Conservation (phyloP, 139 green algal species). For the Protoeuglena noctilucae region DNA sequence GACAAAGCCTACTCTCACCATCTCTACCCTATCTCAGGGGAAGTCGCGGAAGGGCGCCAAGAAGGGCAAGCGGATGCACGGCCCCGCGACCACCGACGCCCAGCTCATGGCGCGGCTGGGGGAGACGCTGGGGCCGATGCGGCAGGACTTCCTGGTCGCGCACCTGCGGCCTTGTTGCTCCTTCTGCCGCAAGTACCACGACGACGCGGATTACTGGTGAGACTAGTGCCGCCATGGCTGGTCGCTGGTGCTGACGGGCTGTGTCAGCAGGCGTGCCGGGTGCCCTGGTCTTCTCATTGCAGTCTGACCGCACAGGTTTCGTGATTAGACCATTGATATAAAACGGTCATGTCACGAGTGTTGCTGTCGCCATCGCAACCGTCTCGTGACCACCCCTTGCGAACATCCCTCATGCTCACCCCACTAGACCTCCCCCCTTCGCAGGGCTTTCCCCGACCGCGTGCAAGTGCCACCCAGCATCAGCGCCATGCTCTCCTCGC, state of each 20-base stretch:
- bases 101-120: constrained; percentile 63
- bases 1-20: not conserved
- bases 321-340: too few species aligned
- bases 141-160: constrained; percentile 96
- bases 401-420: too few species aligned
- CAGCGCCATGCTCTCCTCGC: not conserved
- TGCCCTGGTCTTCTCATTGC: too few species aligned
- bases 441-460: too few species aligned
- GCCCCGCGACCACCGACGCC: constrained; percentile 32
- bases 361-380: too few species aligned
- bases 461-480: constrained; percentile 4
- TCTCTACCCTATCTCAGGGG: constrained; percentile 4
- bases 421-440: too few species aligned
- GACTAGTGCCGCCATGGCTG: too few species aligned
- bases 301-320: too few species aligned
- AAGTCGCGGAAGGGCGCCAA: constrained; percentile 16
- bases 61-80: not conserved
- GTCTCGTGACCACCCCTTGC: too few species aligned
- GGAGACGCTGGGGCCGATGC: constrained; percentile 74
- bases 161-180: constrained; percentile 81
- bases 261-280: too few species aligned
- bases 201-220: constrained; percentile 8
- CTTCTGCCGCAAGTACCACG: constrained; percentile 59
- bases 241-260: too few species aligned
- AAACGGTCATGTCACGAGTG: too few species aligned